Conservation (phyloP, 306 rosid species). For the Cyamopsis tetragonoloba region DNA sequence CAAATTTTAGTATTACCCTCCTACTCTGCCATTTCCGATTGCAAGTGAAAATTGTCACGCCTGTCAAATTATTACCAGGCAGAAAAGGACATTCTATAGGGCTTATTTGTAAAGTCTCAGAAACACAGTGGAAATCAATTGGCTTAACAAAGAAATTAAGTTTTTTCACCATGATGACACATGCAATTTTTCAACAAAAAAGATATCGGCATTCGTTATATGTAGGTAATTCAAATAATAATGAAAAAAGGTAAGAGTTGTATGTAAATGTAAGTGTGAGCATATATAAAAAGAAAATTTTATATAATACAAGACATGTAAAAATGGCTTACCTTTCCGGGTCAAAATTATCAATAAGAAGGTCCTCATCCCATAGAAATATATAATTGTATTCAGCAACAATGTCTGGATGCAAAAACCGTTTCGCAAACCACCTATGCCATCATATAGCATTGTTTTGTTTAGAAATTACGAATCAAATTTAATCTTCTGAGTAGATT, state of each 20-base stretch:
- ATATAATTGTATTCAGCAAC: conserved; percentile 68
- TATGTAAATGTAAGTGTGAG: not conserved
- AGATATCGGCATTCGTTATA: not conserved
- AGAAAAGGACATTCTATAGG: not conserved
- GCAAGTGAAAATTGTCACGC: not conserved
- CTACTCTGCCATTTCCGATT: not conserved
- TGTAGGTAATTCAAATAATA: not conserved
- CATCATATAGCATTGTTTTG: conserved; percentile 2
- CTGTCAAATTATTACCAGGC: not conserved
- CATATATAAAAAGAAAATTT: not conserved
- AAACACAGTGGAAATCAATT: not conserved
- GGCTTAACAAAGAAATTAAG: not conserved
- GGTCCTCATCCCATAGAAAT: conserved; percentile 98
- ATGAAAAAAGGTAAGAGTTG: not conserved
- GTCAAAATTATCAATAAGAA: conserved; percentile 80
- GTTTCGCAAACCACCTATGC: conserved; percentile 92
- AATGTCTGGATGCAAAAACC: conserved; percentile 94
- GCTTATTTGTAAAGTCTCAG: not conserved
- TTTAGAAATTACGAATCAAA: not conserved
- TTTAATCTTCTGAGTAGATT: not conserved
- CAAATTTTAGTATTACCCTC: conserved; percentile 3
- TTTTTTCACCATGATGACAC: not conserved
- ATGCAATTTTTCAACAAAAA: not conserved
- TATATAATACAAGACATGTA: not conserved
- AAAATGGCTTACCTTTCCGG: conserved; percentile 47